Evolutionary conservation across 495 filamentous ascomycete species (phyloP).

Genomic region (Cairneyella variabilis): DNA sequence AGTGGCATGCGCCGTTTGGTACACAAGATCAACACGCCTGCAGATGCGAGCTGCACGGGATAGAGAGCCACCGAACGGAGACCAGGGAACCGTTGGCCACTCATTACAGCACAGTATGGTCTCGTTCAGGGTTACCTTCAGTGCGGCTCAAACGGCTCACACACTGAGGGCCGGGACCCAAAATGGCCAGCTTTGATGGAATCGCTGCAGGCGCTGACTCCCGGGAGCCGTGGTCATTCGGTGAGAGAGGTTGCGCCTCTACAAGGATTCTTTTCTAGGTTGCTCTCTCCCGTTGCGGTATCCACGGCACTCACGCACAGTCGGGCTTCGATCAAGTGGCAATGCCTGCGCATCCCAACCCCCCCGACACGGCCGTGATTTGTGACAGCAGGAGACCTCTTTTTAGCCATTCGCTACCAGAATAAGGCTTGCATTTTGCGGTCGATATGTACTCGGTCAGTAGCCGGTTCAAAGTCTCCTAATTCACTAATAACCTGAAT

Average conservation of each 20-base stretch:
- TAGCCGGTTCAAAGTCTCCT: not conserved
- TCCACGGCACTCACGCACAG: not conserved
- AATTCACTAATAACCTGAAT: too few relatives aligned
- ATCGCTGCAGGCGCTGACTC: too few relatives aligned
- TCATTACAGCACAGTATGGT: not conserved
- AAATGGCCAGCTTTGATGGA: too few relatives aligned
- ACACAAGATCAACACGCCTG: not conserved
- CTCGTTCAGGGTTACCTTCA: not conserved
- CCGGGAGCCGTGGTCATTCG: not conserved
- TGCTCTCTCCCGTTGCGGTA: not conserved
- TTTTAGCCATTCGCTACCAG: too few relatives aligned
- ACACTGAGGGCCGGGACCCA: too few relatives aligned
- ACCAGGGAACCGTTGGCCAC: not conserved
- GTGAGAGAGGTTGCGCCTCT: not conserved
- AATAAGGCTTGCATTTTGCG: not conserved
- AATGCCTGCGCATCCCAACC: not conserved
- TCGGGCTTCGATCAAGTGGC: not conserved
- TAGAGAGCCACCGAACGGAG: not conserved
- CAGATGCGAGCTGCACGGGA: not conserved
- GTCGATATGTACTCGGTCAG: not conserved
- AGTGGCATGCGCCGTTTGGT: not conserved
- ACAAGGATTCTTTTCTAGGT: not conserved
- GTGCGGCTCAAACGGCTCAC: too few relatives aligned
- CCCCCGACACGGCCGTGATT: not conserved
- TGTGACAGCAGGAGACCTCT: not conserved